Evolutionary conservation across 441 rosid genomes (phyloP), one percentile per base, ranked within the genome.

Genomic region (Bocquillonia castaneifolia): DNA sequence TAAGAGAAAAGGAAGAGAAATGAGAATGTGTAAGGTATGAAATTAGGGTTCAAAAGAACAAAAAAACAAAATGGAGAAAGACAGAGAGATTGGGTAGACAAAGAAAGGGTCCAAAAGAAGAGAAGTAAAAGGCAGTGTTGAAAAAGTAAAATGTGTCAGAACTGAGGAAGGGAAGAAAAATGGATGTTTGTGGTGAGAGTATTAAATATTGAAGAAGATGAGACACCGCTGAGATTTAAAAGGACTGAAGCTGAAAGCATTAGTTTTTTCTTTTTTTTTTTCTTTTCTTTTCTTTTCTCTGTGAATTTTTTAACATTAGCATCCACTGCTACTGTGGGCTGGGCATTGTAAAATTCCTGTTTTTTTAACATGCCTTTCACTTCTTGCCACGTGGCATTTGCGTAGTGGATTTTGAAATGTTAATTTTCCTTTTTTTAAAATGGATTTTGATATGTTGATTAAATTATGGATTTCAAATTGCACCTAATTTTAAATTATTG

Each of bases 171-270:
- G 32, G 70, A 55, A 63, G 37, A 66, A 25, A 59, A 20, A 59
- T 36, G 69, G 57, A 22, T 66, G 23, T 29, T 9, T 10, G 53
- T 22, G 39, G 2, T 20, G 36, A 18, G 67, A 67, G 74, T 70
- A 76, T 64, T 70, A 63, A 77, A 71, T 64, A 54, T 65, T 47
- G 68, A 28, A 61, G 67, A 15, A 54, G 63, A 37, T 34, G 72
- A 51, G 64, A 69, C 62, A 53, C 64, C 39, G 72, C 68, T 59
- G 22, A 69, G 59, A 71, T 40, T 7, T 15, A 52, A 42, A 10
- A n/a, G 39, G 28, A 6, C 55, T 22, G 56, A 56, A 15, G n/a
- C n/a, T n/a, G n/a, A n/a, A n/a, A n/a, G n/a, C n/a, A n/a, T n/a
- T n/a, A n/a, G n/a, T n/a, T n/a, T n/a, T n/a, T n/a, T n/a, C n/a